Base-by-base conservation (phyloP, 2,329 filamentous ascomycete species). In the Tetracladium maxilliforme region DNA sequence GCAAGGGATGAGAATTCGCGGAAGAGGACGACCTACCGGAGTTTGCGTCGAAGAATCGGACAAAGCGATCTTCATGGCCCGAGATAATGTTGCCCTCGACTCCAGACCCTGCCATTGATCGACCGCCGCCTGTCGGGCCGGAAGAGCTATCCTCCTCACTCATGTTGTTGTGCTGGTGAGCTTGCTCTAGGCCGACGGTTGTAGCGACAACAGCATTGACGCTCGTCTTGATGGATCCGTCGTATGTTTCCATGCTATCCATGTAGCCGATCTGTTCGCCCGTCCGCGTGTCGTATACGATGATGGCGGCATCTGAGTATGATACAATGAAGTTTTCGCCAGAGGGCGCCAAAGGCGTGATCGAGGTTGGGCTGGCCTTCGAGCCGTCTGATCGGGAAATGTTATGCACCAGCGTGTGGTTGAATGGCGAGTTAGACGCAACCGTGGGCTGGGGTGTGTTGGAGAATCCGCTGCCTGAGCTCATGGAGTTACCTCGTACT, bases 1-100 rank as follows among this genome's bases (percentile, higher is more conserved):
- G 23, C 47, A 20, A 40, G 38, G 33, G 27, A 14, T n/a, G n/a
- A n/a, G n/a, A n/a, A n/a, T n/a, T n/a, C n/a, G 18, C 10, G 5
- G 12, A 6, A 7, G 15, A 22, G 20, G 12, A 20, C 17, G 21
- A 70, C 81, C 53, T 77, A 95, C 90, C 90, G 54, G 83, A 93
- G 47, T 98, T 95, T 34, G 90, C 90, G 60, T 98, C 90, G 49
- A 93, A 98, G 63, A 98, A 93, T 37, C 87, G 69, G 39, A 98
- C 84, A 43, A 84, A 94, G 39, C 81, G 75, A 54, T 98, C 90
- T 57, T 98, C 90, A 46, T 98, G 87, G 35, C 90, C 90, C 33
- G 81, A 92, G 36, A 98, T 94, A 30, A 98, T 80, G 13, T 92
- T 81, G 9, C 90, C 90, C 49, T 94, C 86, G 1, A 93, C 74